These are phyloP conservation scores for Diutina scorzettiae DNA, from an alignment of 1,139 yeast species.

Conservation along the genomic window DNA sequence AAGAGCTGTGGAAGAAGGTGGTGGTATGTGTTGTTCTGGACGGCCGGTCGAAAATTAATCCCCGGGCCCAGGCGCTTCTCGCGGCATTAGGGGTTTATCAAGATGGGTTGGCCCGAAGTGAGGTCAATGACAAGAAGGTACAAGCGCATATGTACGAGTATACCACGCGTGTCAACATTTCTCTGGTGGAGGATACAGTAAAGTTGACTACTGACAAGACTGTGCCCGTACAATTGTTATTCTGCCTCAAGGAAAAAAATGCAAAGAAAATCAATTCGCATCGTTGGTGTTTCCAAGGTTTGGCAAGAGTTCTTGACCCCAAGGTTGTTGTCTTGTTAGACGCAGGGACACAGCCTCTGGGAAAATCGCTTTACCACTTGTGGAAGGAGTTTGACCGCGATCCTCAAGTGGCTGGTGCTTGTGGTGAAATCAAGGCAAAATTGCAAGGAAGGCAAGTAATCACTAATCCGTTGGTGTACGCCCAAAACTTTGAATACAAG, in stretches of 20 bases:
- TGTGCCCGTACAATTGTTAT: conserved; percentile 36
- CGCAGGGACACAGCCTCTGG: conserved; percentile 38
- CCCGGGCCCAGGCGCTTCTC: conserved; percentile 35
- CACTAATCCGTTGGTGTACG: conserved; percentile 36
- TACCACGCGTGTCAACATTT: conserved; percentile 37
- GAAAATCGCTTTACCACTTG: conserved; percentile 33
- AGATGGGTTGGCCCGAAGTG: conserved; percentile 37
- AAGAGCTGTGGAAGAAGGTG: conserved; percentile 37
- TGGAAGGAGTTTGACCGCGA: conserved; percentile 38
- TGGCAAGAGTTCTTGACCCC: conserved; percentile 34
- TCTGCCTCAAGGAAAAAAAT: conserved; percentile 35
- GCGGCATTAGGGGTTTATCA: conserved; percentile 39
- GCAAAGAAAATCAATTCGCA: conserved; percentile 39
- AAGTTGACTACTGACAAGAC: conserved; percentile 36
- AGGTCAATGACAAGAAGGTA: conserved; percentile 34
- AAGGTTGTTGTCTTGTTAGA: conserved; percentile 31
- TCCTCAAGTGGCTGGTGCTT: conserved; percentile 38
- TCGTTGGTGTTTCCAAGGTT: conserved; percentile 41
- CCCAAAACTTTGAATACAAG: conserved; percentile 37
- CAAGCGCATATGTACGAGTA: conserved; percentile 38
- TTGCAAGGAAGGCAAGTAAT: conserved; percentile 28
- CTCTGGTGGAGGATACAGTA: conserved; percentile 34
- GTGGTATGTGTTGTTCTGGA: conserved; percentile 38
- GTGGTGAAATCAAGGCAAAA: conserved; percentile 38
- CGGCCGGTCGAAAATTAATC: conserved; percentile 37